phyloP scores from a whole-genome alignment of 345 rosid species.

The Abelmoschus esculentus region DNA sequence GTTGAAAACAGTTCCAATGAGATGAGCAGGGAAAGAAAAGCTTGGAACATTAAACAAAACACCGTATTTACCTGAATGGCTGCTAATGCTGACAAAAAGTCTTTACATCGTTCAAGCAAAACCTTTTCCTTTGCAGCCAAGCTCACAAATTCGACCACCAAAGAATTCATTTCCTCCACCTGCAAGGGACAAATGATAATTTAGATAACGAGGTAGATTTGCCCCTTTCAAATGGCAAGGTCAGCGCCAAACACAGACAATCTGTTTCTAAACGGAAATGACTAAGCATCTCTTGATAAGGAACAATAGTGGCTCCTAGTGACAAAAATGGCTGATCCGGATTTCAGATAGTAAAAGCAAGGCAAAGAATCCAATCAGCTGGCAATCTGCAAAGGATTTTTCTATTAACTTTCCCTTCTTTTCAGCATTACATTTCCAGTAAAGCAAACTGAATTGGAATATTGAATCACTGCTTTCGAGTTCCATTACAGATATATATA shows the following conservation, averaged over 20 bases:
- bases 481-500: background rate
- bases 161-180: slow-evolving; percentile 70
- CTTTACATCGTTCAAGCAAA: slow-evolving; percentile 62
- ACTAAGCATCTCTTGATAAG: background rate
- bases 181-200: slow-evolving; percentile 17
- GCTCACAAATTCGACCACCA: slow-evolving; percentile 53
- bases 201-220: background rate
- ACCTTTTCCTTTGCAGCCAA: slow-evolving; percentile 58
- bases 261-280: background rate
- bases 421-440: background rate
- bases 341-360: background rate
- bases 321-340: background rate
- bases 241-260: background rate
- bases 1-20: slow-evolving; percentile 9
- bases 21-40: slow-evolving; percentile 8
- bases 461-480: background rate
- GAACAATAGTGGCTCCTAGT: background rate
- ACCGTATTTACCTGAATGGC: slow-evolving; percentile 57
- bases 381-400: background rate
- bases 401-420: background rate
- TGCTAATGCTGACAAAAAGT: slow-evolving; percentile 55
- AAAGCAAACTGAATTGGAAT: background rate
- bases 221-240: background rate
- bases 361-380: background rate
- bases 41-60: background rate